Evolutionary conservation across 2,329 filamentous ascomycete species (phyloP), one percentile per base, ranked within the genome.

Genomic region (Cladosporium phlei): DNA sequence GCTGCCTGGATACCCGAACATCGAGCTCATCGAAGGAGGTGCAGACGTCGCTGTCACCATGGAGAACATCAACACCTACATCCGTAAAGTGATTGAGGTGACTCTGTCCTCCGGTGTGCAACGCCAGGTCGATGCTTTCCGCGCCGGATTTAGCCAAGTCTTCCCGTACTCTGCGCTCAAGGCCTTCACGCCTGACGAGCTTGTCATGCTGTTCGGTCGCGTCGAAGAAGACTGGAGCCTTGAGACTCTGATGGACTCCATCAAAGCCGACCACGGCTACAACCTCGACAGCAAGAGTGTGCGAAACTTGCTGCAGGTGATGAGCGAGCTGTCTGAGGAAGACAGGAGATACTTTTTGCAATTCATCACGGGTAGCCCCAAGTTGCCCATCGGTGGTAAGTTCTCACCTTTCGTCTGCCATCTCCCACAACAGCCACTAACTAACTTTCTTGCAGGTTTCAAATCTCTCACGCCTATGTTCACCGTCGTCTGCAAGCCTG

Each of bases 271-370:
- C 59, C 93, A 98, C 64, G 93, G 93, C 7, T 98, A 88, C 73
- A 98, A 97, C 59, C 93, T 98, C 80, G 93, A 98, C 64, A 97
- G 91, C 74, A 87, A 85, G 71, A 96, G 86, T 61, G 89, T 98
- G 38, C 88, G 85, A 59, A 97, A 98, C 59, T 67, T 98, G 55
- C 76, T 98, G 14, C 89, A 96, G 60, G 85, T 85, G 8, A 97
- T 98, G 93, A 96, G 89, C 64, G 86, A 94, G 63, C 77, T 96
- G 45, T 78, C 78, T 6, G 69, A 77, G 2, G 68, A 81, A 34
- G 80, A 94, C 63, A 86, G 90, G 50, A 85, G 93, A 33, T 89
- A 96, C 60, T 98, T 98, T 70, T 73, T 98, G 56, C 93, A 98
- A 62, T 98, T 98, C 67, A 93, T 95, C 22, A 97, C 93, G 46